Base-by-base conservation (phyloP, 495 filamentous ascomycete genomes). In the Aspergillus avenaceus region DNA sequence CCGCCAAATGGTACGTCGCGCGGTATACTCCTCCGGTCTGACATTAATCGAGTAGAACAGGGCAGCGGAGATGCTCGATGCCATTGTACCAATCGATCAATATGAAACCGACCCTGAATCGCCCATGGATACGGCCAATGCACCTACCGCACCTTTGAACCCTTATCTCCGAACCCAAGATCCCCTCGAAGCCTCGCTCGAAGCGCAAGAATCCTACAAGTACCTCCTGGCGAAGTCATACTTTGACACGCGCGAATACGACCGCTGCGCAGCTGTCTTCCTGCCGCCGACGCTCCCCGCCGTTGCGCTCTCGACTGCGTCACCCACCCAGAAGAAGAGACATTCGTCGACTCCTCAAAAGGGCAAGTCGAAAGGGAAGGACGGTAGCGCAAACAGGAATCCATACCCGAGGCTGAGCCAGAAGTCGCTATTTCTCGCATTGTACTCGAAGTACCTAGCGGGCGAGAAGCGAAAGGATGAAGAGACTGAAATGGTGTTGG, bases 381-480 rank as follows among this genome's bases (percentile, higher is more conserved):
- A 56, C 13, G 41, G 52, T 19, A 52, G 41, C 27, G 34, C 18
- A 28, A 45, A 62, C 2, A 61, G 62, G 41, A 73, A 75, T 27
- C 65, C 64, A 3, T 71, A 82, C 34, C 81, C 79, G 7, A 70
- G 60, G 6, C 60, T 96, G 48, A 96, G 91, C 66, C 89, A 96
- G 63, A 92, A 90, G 61, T 86, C 90, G 13, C 62, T 96, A n/a
- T 99, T 99, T 61, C 75, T 99, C 28, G 85, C 90, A 1, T 74
- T 97, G 12, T 99, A 99, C 56, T 87, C 95, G 18, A 95, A 90
- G 52, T 91, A 87, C 59, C 79, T 99, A 46, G 84, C 92, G 1
- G 95, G 95, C 2, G 95, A 97, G 72, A 99, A 99, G 73, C 81
- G 86, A 44, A 95, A 89, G 65, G 86, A 96, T 63, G 95, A 99